phyloP scores from a whole-genome alignment of 2,329 filamentous ascomycete species.

The Epichloe elymi region DNA sequence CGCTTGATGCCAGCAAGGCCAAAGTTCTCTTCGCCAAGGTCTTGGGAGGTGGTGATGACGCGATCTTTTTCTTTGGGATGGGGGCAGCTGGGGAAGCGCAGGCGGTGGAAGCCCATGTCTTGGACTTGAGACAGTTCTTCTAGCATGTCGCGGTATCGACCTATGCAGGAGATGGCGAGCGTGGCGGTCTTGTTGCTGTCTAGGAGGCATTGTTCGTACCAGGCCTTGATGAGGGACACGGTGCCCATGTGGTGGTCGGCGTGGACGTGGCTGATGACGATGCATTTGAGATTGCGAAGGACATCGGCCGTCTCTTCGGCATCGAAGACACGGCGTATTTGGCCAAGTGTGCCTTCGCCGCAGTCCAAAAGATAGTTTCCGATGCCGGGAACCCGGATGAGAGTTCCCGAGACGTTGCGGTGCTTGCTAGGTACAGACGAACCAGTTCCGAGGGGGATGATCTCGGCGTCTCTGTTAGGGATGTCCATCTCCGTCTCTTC shows the following conservation, averaged over 20 bases:
- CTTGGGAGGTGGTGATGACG: slow-evolving; percentile 20
- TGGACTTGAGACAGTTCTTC: slow-evolving; percentile 69
- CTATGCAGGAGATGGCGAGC: slow-evolving; percentile 56
- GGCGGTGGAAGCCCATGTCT: slow-evolving; percentile 53
- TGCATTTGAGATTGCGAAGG: slow-evolving; percentile 62
- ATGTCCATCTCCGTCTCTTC: slow-evolving; percentile 47
- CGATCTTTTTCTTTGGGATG: slow-evolving; percentile 11
- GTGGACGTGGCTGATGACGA: slow-evolving; percentile 93
- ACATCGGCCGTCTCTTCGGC: slow-evolving; percentile 53
- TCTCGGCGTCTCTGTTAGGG: slow-evolving; percentile 62
- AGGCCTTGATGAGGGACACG: slow-evolving; percentile 67
- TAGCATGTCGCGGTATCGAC: slow-evolving; percentile 62
- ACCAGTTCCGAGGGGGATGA: slow-evolving; percentile 81
- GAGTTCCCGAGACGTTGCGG: slow-evolving; percentile 82
- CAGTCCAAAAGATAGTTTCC: slow-evolving; percentile 88
- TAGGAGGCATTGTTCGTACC: slow-evolving; percentile 45
- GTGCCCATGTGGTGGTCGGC: slow-evolving; percentile 92
- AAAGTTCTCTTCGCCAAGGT: slow-evolving; percentile 33
- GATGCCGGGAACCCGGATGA: slow-evolving; percentile 69
- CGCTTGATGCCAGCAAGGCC: slow-evolving; percentile 56
- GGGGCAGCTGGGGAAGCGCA: slow-evolving; percentile 23
- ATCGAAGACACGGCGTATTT: slow-evolving; percentile 63
- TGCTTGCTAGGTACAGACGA: slow-evolving; percentile 86
- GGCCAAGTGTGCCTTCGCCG: slow-evolving; percentile 84
- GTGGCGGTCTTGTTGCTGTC: slow-evolving; percentile 22